phyloP scores from a whole-genome alignment of 2,329 filamentous ascomycete species.

The Penicillium sp. region DNA sequence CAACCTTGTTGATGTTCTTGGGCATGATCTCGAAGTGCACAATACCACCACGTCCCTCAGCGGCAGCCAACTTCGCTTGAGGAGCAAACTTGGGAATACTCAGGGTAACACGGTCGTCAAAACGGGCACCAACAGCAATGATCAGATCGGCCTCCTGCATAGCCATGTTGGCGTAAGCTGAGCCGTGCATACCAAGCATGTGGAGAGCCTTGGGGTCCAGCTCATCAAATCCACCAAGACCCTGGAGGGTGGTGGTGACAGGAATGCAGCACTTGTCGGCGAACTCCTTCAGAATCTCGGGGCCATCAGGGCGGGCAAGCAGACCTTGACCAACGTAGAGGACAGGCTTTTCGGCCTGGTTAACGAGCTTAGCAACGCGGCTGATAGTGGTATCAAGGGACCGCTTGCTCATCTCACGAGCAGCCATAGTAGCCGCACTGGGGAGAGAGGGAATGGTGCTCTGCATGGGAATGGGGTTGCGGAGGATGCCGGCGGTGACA shows the following conservation, averaged over 20 bases:
- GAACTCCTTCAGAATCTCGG: conserved; percentile 78
- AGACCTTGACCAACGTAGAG: conserved; percentile 95
- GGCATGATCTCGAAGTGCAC: conserved; percentile 98
- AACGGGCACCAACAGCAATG: conserved; percentile 88
- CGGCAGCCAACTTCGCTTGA: conserved; percentile 77
- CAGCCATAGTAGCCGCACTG: conserved; percentile 81
- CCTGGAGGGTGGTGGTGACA: conserved; percentile 93
- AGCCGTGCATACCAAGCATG: conserved; percentile 99
- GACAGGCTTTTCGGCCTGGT: conserved; percentile 87
- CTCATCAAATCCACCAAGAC: conserved; percentile 89
- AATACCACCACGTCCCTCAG: conserved; percentile 86
- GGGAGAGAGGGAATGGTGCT: conserved; percentile 74
- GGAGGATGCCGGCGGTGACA: conserved; percentile 81
- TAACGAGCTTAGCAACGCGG: conserved; percentile 79
- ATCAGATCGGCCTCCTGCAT: conserved; percentile 97
- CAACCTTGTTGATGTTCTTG: conserved; percentile 99
- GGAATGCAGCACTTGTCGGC: conserved; percentile 88
- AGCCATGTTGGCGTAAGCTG: conserved; percentile 95
- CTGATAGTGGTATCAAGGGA: conserved; percentile 72
- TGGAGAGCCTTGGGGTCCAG: conserved; percentile 90
- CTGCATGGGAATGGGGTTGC: conserved; percentile 78
- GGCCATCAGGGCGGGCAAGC: conserved; percentile 74
- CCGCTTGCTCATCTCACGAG: conserved; percentile 68
- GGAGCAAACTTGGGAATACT: conserved; percentile 86
- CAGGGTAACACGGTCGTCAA: conserved; percentile 91